Conservation (phyloP, 2,329 filamentous ascomycete genomes). For the Pochonia chlamydosporia region DNA sequence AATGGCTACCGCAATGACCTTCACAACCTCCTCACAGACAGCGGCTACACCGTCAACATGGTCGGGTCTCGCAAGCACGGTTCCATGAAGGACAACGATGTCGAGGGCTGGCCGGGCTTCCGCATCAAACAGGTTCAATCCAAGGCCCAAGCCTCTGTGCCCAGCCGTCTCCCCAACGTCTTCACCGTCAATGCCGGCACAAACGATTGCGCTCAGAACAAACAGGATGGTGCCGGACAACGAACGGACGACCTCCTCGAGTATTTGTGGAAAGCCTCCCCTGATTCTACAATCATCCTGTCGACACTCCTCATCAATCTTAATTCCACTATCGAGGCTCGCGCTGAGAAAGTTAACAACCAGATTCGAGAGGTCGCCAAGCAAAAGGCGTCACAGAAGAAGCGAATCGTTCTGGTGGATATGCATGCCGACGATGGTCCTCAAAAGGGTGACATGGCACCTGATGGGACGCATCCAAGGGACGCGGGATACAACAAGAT, state of each 20-base stretch:
- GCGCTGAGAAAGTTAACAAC: constrained; percentile 26
- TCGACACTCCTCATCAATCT: constrained; percentile 32
- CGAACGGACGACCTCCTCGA: constrained; percentile 30
- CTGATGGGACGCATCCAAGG: constrained; percentile 32
- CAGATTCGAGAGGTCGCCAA: constrained; percentile 23
- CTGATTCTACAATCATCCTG: constrained; percentile 28
- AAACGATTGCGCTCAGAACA: constrained; percentile 33
- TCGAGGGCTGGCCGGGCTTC: constrained; percentile 38
- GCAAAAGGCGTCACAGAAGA: constrained; percentile 20
- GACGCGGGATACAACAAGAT: constrained; percentile 35
- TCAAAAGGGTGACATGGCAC: constrained; percentile 23
- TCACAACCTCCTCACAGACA: constrained; percentile 22
- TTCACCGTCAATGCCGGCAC: constrained; percentile 37
- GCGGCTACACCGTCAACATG: constrained; percentile 24
- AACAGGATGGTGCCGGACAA: constrained; percentile 20
- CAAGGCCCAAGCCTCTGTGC: constrained; percentile 26
- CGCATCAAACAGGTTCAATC: constrained; percentile 32
- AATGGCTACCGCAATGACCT: constrained; percentile 34
- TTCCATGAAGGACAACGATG: constrained; percentile 33
- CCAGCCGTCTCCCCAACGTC: constrained; percentile 30
- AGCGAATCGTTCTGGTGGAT: constrained; percentile 31
- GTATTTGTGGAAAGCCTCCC: constrained; percentile 25
- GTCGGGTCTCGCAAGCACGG: constrained; percentile 28
- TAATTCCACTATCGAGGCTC: constrained; percentile 17
- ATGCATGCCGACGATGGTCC: constrained; percentile 30